Conservation (phyloP, 1,284 basidiomycete species). For the Leccinum angustisporum region DNA sequence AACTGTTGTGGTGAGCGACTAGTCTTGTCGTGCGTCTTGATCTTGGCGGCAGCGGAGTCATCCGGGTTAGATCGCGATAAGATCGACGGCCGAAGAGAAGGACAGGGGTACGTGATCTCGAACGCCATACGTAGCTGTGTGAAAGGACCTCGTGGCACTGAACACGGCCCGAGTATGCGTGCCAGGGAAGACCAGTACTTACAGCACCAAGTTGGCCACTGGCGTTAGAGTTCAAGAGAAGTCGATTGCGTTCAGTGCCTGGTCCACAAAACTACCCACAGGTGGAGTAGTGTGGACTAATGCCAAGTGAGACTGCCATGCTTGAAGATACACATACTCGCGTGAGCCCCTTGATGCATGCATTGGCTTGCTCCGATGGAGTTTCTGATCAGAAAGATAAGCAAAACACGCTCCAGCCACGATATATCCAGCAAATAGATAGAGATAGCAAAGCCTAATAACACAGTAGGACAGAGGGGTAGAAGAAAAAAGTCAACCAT, state of each 20-base stretch:
- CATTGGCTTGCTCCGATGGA: background rate
- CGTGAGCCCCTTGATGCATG: constrained; percentile 13
- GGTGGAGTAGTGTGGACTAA: constrained; percentile 7
- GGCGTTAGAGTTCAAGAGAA: constrained; percentile 8
- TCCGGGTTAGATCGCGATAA: background rate
- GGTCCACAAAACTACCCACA: background rate
- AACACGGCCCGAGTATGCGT: background rate
- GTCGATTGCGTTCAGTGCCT: constrained; percentile 12
- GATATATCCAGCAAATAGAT: constrained; percentile 29
- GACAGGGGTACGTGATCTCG: background rate
- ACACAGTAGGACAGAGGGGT: constrained; percentile 13
- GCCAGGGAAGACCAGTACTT: constrained; percentile 1
- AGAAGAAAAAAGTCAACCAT: constrained; percentile 9
- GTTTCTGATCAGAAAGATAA: constrained; percentile 15
- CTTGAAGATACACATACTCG: background rate
- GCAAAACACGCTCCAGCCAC: constrained; percentile 12
- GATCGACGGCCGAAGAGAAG: constrained; percentile 7
- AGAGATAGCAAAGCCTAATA: constrained; percentile 21
- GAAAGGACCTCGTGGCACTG: background rate
- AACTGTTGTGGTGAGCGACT: background rate
- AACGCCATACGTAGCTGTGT: background rate
- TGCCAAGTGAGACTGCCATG: background rate
- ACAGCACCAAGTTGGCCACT: constrained; percentile 1
- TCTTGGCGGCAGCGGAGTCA: background rate
- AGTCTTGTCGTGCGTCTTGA: background rate